Percentiles rank a stretch among this genome's conserved stretches.
Evolutionary conservation across 2,329 filamentous ascomycete genomes (phyloP).

Genomic region (Furcasterigmium furcatum): DNA sequence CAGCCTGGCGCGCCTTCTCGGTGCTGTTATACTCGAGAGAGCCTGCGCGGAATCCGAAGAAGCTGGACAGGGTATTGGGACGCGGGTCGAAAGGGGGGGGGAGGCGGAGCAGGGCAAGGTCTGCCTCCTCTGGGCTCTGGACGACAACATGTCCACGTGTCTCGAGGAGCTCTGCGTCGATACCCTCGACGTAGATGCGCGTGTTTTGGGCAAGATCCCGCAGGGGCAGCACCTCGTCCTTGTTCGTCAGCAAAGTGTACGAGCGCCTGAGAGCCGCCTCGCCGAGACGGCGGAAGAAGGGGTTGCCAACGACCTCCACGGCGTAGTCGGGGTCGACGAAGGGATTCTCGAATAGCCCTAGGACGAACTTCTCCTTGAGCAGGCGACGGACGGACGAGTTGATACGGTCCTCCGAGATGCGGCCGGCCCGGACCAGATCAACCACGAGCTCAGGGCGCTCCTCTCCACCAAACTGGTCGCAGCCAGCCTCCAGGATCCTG

Average conservation of each 20-base stretch:
- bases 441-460: slow-evolving; percentile 42
- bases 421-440: slow-evolving; percentile 36
- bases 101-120: slow-evolving; percentile 36
- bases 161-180: slow-evolving; percentile 12
- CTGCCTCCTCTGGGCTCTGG: slow-evolving; percentile 30
- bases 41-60: slow-evolving; percentile 35
- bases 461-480: slow-evolving; percentile 51
- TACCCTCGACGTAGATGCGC: slow-evolving; percentile 15
- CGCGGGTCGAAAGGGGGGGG: slow-evolving; percentile 33
- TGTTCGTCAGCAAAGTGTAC: slow-evolving; percentile 22
- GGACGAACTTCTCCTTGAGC: slow-evolving; percentile 45
- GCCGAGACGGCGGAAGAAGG: slow-evolving; percentile 28
- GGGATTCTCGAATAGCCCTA: slow-evolving; percentile 49
- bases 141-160: slow-evolving; percentile 26
- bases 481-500: slow-evolving; percentile 45
- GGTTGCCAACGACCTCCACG: slow-evolving; percentile 35
- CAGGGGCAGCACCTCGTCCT: slow-evolving; percentile 16
- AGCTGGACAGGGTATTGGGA: slow-evolving; percentile 32
- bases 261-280: slow-evolving; percentile 20
- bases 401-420: slow-evolving; percentile 38
- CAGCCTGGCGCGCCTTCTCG: slow-evolving; percentile 18
- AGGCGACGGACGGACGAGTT: slow-evolving; percentile 42
- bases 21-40: slow-evolving; percentile 33
- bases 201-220: slow-evolving; percentile 2
- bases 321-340: slow-evolving; percentile 43